phyloP scores from a whole-genome alignment of 164 flowering plant species.

The Akebia trifoliata region DNA sequence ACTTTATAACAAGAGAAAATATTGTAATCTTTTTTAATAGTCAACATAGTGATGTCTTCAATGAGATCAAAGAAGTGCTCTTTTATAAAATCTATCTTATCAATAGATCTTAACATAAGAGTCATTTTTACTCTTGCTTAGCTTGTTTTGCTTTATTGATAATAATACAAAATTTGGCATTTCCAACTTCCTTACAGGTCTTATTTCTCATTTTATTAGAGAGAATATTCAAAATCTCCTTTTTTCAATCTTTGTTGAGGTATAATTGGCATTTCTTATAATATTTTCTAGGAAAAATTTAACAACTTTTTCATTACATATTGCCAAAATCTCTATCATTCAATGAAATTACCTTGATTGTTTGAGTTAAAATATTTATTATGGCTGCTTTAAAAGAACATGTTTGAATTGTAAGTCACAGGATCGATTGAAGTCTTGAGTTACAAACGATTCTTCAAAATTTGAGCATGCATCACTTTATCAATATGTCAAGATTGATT shows the following conservation, averaged over 20 bases:
- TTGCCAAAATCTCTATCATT: not conserved
- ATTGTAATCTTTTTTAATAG: not conserved
- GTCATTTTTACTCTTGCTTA: constrained; percentile 16
- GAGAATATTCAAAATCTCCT: constrained; percentile 11
- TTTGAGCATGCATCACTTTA: not conserved
- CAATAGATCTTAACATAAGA: constrained; percentile 20
- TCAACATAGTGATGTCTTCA: not conserved
- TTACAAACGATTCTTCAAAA: not conserved
- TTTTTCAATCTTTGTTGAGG: constrained; percentile 17
- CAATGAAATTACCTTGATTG: constrained; percentile 14
- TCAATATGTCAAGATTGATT: constrained; percentile 4
- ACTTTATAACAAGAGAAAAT: not conserved
- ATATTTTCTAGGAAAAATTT: constrained; percentile 10
- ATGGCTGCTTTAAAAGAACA: constrained; percentile 17
- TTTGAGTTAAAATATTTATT: constrained; percentile 16
- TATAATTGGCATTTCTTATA: constrained; percentile 9
- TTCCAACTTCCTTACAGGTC: constrained; percentile 3
- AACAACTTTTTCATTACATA: constrained; percentile 4
- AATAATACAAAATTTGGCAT: constrained; percentile 20
- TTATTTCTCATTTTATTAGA: not conserved
- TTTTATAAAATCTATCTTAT: constrained; percentile 3
- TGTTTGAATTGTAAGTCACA: constrained; percentile 7
- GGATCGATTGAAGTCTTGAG: constrained; percentile 2
- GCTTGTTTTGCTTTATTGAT: constrained; percentile 20
- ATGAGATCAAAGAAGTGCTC: constrained; percentile 8